Evolutionary conservation across 2,329 filamentous ascomycete genomes (phyloP), one percentile per base, ranked within the genome.

Genomic region (Botrytis deweyae): DNA sequence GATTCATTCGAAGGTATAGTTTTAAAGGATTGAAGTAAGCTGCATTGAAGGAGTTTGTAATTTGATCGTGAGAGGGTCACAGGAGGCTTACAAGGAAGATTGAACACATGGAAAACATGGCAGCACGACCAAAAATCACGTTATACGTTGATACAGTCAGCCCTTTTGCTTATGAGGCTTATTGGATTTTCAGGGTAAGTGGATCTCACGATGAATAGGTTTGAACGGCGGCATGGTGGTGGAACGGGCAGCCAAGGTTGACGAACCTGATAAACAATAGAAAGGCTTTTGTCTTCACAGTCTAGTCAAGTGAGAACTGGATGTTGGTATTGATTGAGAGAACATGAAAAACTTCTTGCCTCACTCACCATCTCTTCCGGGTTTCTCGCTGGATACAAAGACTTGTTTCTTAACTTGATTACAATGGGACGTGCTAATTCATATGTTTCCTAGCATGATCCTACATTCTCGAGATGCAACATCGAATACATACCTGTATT

Each of bases 121-220:
- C 16, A 52, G 52, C 25, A 40, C 33, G n/a, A n/a, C 22, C 8
- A 25, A 67, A 67, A 20, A 67, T 67, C 46, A 52, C 46, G 5
- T 40, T 67, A 6, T 67, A 20, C 76, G 80, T 90, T 64, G 88
- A 90, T 81, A 83, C 89, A 18, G 84, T 91, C 38, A 87, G 85
- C 74, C 89, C 89, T 0, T 90, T 91, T 80, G 87, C 84, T 1
- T 90, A 90, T 77, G 83, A 89, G 73, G 88, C 86, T 4, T 90
- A 88, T 79, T 85, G 87, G 77, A 81, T 89, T 49, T 80, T 87
- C 42, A 83, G 79, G 79, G 88, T 88, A 82, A 76, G 86, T 70
- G 22, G 36, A 4, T 29, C 29, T 18, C 36, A 36, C 6, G 4
- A 14, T 20, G 6, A 29, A 9, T 58, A 4, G n/a, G 4, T 2